These are phyloP conservation scores for Kuraishia borneana DNA, from an alignment of 805 yeast genomes.

Conservation along the genomic window DNA sequence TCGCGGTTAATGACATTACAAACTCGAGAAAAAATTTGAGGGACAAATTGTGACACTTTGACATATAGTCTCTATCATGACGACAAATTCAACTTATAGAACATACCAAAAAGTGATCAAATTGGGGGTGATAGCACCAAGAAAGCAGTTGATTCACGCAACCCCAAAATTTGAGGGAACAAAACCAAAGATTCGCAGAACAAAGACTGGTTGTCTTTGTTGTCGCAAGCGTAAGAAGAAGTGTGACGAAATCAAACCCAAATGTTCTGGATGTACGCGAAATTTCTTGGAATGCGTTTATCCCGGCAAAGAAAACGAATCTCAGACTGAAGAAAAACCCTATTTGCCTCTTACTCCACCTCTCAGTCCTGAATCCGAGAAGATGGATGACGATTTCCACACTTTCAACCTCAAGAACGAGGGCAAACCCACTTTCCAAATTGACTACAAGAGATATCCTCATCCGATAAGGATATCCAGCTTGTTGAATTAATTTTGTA, in stretches of 20 bases:
- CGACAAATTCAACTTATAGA: conserved; percentile 14
- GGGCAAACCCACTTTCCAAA: neutral
- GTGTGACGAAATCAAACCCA: conserved; percentile 23
- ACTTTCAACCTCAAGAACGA: neutral
- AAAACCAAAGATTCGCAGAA: conserved; percentile 20
- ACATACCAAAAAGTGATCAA: conserved; percentile 20
- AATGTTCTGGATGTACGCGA: conserved; percentile 23
- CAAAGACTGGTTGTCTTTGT: conserved; percentile 26
- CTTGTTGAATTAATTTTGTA: neutral
- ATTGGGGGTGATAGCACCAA: conserved; percentile 6
- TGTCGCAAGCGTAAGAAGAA: conserved; percentile 27
- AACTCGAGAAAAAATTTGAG: no score
- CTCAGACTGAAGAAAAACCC: neutral
- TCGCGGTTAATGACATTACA: no score
- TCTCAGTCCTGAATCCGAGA: neutral
- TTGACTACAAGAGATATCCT: neutral
- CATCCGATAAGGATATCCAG: neutral
- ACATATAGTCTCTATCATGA: no score
- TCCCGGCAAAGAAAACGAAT: conserved; percentile 8
- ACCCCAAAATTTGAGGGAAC: conserved; percentile 1
- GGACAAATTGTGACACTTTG: no score
- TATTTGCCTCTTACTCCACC: neutral
- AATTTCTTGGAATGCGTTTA: conserved; percentile 22
- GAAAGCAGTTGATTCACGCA: neutral
- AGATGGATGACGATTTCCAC: neutral